Conservation (phyloP, 2,329 filamentous ascomycete species). For the Apiospora rasikravindrae region DNA sequence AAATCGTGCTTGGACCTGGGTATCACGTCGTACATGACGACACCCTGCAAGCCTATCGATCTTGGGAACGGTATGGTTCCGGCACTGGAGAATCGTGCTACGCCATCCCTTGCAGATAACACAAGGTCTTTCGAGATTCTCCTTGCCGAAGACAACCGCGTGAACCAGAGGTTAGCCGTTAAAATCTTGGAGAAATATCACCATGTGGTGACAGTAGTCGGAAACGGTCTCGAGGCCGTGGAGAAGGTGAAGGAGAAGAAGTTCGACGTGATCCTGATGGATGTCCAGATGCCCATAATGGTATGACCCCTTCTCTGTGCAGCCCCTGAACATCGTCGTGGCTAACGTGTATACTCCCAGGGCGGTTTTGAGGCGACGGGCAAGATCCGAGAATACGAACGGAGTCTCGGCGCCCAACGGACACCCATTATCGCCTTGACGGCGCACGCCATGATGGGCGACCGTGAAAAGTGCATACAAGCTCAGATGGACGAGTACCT, state of each 20-base stretch:
- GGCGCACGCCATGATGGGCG: slow-evolving; percentile 97
- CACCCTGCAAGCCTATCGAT: slow-evolving; percentile 91
- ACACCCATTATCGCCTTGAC: slow-evolving; percentile 97
- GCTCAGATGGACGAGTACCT: slow-evolving; percentile 99
- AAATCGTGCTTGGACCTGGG: slow-evolving; percentile 94
- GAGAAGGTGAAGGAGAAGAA: slow-evolving; percentile 90
- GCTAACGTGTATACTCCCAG: slow-evolving; percentile 43
- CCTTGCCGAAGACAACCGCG: slow-evolving; percentile 93
- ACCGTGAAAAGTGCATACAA: slow-evolving; percentile 96
- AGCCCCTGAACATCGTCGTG: not conserved
- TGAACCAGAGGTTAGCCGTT: slow-evolving; percentile 94
- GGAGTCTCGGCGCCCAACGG: slow-evolving; percentile 76
- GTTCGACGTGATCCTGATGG: slow-evolving; percentile 98
- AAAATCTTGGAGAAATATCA: slow-evolving; percentile 98
- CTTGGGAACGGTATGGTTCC: slow-evolving; percentile 96
- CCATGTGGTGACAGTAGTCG: slow-evolving; percentile 88
- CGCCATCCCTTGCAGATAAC: slow-evolving; percentile 89
- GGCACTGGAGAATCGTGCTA: slow-evolving; percentile 89
- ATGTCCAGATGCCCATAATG: slow-evolving; percentile 99
- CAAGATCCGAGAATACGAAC: slow-evolving; percentile 95
- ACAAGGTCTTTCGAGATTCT: slow-evolving; percentile 95
- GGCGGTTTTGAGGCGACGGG: slow-evolving; percentile 96
- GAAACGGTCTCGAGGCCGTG: slow-evolving; percentile 92
- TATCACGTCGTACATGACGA: slow-evolving; percentile 99
- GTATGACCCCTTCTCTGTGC: slow-evolving; percentile 51